phyloP scores from a whole-genome alignment of 306 rosid genomes.

The cucumber (Cucumis sativus) region Cucumber_9930_V3 NC_026655.2:20130001-20130500 shows the following conservation, averaged over 20 bases:
- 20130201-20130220: constrained; percentile 79
- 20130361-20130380: no score
- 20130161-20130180: constrained; percentile 84
- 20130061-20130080: not conserved
- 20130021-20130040: not conserved
- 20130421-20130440: no score
- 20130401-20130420: no score
- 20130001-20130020: not conserved
- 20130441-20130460: no score
- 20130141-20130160: constrained; percentile 16
- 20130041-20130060: not conserved
- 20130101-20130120: not conserved
- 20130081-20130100: not conserved
- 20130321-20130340: not conserved
- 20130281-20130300: constrained; percentile 42
- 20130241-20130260: constrained; percentile 59
- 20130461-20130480: no score
- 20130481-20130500: no score
- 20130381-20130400: no score
- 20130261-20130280: constrained; percentile 78
- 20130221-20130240: constrained; percentile 59
- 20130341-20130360: not conserved
- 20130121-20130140: not conserved
- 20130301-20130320: constrained; percentile 25
- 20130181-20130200: constrained; percentile 70